These are phyloP conservation scores for Aphanoascus verrucosus DNA, from an alignment of 2,329 filamentous ascomycete genomes.

Conservation along the genomic window DNA sequence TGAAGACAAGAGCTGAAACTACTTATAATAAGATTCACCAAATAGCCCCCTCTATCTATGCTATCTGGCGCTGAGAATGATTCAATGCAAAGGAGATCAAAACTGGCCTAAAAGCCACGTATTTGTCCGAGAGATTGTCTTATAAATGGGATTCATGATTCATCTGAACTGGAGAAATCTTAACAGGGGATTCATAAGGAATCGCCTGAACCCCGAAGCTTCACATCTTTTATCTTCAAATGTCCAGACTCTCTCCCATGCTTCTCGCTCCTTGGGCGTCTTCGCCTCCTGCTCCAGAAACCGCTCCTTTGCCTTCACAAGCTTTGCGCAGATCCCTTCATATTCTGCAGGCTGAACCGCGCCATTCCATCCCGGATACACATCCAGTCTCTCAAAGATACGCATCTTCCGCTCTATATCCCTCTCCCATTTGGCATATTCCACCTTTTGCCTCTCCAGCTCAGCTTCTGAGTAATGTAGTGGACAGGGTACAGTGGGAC, in stretches of 20 bases:
- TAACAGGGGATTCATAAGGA: no score
- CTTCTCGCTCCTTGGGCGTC: background rate
- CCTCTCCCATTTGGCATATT: slow-evolving; percentile 16
- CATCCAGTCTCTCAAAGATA: slow-evolving; percentile 16
- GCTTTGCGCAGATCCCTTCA: background rate
- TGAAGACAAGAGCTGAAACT: no score
- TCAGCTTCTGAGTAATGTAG: slow-evolving; percentile 15
- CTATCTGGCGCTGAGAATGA: no score
- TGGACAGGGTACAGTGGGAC: slow-evolving; percentile 14
- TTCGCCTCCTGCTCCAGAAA: background rate
- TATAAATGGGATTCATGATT: no score
- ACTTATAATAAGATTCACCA: no score
- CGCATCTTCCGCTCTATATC: slow-evolving; percentile 15
- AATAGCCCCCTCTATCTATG: no score
- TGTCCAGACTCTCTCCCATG: background rate
- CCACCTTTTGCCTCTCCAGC: slow-evolving; percentile 8
- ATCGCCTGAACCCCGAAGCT: no score
- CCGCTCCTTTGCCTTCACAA: background rate
- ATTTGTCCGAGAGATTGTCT: no score
- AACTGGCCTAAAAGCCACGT: no score
- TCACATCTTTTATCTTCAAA: background rate
- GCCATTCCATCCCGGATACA: slow-evolving; percentile 17
- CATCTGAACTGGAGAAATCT: no score
- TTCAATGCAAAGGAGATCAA: no score
- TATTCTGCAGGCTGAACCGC: slow-evolving; percentile 2